Conservation (phyloP, 2,329 filamentous ascomycete species). For the Macrophomina tecta region DNA sequence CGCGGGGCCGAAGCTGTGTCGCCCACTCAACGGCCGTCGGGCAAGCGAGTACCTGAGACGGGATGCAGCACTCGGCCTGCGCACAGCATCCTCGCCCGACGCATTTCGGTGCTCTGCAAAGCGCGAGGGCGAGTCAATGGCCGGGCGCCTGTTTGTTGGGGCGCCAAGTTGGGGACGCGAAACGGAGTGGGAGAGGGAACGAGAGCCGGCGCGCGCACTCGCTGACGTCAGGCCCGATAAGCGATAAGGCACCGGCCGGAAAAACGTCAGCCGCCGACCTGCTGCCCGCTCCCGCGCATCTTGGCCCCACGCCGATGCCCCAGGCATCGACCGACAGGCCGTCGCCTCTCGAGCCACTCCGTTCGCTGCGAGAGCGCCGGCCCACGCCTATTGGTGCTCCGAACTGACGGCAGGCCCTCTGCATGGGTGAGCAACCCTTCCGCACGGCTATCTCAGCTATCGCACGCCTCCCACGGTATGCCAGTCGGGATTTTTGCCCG, state of each 20-base stretch:
- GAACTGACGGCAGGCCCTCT: neutral
- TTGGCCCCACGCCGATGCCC: no score
- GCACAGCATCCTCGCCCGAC: constrained; percentile 2
- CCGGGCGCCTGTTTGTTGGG: neutral
- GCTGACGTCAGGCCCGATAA: constrained; percentile 4
- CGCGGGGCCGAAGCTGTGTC: constrained; percentile 25
- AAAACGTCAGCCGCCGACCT: neutral
- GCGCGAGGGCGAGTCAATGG: constrained; percentile 21
- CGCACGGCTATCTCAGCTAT: neutral
- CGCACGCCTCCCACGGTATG: neutral
- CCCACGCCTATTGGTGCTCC: no score
- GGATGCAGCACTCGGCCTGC: constrained; percentile 1
- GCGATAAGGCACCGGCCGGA: constrained; percentile 19
- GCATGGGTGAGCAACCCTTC: neutral
- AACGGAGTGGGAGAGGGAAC: neutral
- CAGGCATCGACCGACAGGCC: no score
- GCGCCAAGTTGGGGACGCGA: neutral
- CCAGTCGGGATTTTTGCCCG: neutral
- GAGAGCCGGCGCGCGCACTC: no score
- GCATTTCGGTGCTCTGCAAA: constrained; percentile 10
- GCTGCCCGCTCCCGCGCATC: neutral
- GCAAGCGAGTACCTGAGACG: neutral
- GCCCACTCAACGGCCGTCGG: constrained; percentile 9
- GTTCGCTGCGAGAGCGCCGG: no score
- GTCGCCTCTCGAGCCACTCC: neutral